A percentile compares a stretch with the other conserved stretches of the same genome.
phyloP scores from a whole-genome alignment of 192 early-diverging fungal genomes.

The Linnemannia elongata region DNA sequence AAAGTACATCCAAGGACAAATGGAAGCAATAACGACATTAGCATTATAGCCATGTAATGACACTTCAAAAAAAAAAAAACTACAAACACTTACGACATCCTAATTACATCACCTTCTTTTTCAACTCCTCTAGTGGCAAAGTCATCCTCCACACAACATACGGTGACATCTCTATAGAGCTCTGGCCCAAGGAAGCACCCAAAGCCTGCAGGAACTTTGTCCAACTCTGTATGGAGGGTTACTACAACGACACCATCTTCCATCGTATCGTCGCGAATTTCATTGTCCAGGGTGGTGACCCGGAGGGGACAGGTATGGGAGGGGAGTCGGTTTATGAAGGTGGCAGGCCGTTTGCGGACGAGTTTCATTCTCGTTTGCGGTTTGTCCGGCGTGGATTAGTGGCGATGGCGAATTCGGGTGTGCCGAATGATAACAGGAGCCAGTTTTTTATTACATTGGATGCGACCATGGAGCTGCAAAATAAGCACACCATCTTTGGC shows the following conservation, averaged over 20 bases:
- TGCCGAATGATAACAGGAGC: constrained; percentile 81
- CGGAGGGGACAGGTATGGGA: constrained; percentile 87
- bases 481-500: constrained; percentile 95
- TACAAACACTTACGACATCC: background rate
- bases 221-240: constrained; percentile 91
- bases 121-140: constrained; percentile 64
- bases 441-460: constrained; percentile 98
- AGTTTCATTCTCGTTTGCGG: constrained; percentile 93
- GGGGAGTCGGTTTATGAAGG: constrained; percentile 85
- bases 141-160: constrained; percentile 87
- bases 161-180: constrained; percentile 92
- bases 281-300: constrained; percentile 96
- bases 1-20: constrained; percentile 50
- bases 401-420: constrained; percentile 90
- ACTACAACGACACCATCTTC: constrained; percentile 91
- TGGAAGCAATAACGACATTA: no score
- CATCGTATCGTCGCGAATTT: constrained; percentile 93
- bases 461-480: constrained; percentile 84
- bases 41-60: background rate
- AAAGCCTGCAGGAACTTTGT: constrained; percentile 96
- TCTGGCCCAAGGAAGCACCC: constrained; percentile 96
- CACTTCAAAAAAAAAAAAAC: background rate
- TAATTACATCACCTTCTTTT: constrained; percentile 8
- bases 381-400: constrained; percentile 90
- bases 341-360: constrained; percentile 87